Percentiles rank a stretch among this genome's conserved stretches.
phyloP scores from a whole-genome alignment of 768 basidiomycete species.

The Lactarius evosmus region DNA sequence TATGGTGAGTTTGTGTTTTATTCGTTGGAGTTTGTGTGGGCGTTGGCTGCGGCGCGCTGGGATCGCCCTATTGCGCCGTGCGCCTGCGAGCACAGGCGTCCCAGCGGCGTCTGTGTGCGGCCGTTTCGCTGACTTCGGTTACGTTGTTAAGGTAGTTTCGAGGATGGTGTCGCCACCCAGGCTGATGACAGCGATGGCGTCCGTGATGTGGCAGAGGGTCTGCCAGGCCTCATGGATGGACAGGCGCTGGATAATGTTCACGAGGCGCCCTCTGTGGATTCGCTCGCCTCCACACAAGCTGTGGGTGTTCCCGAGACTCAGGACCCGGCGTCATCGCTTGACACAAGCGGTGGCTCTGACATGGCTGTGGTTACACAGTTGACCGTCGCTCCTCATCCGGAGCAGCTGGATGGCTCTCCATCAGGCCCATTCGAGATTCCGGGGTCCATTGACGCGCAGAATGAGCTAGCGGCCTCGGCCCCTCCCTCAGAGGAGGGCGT shows the following conservation, averaged over 20 bases:
- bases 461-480: constrained; percentile 20
- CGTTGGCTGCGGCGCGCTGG: constrained; percentile 33
- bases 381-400: constrained; percentile 20
- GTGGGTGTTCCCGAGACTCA: constrained; percentile 20
- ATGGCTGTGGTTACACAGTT: constrained; percentile 6
- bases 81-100: constrained; percentile 25
- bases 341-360: constrained; percentile 18
- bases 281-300: constrained; percentile 20
- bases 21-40: constrained; percentile 32
- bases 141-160: constrained; percentile 49
- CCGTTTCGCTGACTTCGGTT: constrained; percentile 61
- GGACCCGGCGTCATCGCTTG: constrained; percentile 13
- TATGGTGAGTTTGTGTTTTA: constrained; percentile 35
- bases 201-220: constrained; percentile 25
- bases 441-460: constrained; percentile 11
- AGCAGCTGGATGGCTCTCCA: constrained; percentile 21
- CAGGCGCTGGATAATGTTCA: constrained; percentile 26
- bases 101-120: constrained; percentile 34
- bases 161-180: constrained; percentile 35
- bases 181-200: constrained; percentile 28
- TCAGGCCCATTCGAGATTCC: constrained; percentile 16
- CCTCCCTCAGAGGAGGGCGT: constrained; percentile 20
- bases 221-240: constrained; percentile 25
- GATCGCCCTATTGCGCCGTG: constrained; percentile 28
- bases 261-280: constrained; percentile 22